A percentile compares a stretch with the other conserved stretches of the same genome.
These are phyloP conservation scores for Wallacemonas sp. DNA, from an alignment of 208 protist genomes.

Conservation along the genomic window DNA sequence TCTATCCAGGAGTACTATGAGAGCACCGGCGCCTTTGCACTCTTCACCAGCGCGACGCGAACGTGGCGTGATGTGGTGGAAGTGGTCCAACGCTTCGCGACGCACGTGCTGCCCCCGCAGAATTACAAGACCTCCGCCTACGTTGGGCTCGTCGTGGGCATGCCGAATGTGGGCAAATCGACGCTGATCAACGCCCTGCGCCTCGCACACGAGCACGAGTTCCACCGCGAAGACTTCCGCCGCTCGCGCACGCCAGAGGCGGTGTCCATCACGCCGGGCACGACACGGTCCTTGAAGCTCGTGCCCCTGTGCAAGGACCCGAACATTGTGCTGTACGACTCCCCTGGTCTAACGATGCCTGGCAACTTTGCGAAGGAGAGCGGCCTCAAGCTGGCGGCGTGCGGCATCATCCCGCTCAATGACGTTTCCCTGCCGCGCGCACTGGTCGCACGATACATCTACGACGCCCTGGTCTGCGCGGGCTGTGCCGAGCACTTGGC, in stretches of 20 bases:
- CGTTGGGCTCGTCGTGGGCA: slow-evolving; percentile 90
- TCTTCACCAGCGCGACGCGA: slow-evolving; percentile 84
- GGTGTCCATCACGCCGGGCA: slow-evolving; percentile 82
- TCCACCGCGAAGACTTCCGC: slow-evolving; percentile 85
- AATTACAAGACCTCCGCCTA: slow-evolving; percentile 74
- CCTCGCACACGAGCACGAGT: slow-evolving; percentile 90
- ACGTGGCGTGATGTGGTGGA: slow-evolving; percentile 83
- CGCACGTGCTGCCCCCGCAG: slow-evolving; percentile 63
- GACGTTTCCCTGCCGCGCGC: slow-evolving; percentile 67
- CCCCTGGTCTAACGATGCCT: slow-evolving; percentile 86
- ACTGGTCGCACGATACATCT: slow-evolving; percentile 82
- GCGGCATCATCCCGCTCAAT: slow-evolving; percentile 86
- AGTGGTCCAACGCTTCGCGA: slow-evolving; percentile 78
- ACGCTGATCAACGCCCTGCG: slow-evolving; percentile 94
- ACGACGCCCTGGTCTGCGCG: slow-evolving; percentile 71
- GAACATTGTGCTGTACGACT: slow-evolving; percentile 86
- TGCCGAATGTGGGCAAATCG: slow-evolving; percentile 96
- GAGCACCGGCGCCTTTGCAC: slow-evolving; percentile 51
- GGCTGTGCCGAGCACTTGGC: slow-evolving; percentile 78
- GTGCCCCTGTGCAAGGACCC: slow-evolving; percentile 85
- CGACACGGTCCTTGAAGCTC: slow-evolving; percentile 73
- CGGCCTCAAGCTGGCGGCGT: slow-evolving; percentile 84
- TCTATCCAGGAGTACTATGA: slow-evolving; percentile 86
- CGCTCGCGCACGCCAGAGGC: slow-evolving; percentile 75
- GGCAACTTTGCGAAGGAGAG: slow-evolving; percentile 86